These are phyloP conservation scores for Blastosporella zonata DNA, from an alignment of 1,284 basidiomycete genomes.

Conservation along the genomic window DNA sequence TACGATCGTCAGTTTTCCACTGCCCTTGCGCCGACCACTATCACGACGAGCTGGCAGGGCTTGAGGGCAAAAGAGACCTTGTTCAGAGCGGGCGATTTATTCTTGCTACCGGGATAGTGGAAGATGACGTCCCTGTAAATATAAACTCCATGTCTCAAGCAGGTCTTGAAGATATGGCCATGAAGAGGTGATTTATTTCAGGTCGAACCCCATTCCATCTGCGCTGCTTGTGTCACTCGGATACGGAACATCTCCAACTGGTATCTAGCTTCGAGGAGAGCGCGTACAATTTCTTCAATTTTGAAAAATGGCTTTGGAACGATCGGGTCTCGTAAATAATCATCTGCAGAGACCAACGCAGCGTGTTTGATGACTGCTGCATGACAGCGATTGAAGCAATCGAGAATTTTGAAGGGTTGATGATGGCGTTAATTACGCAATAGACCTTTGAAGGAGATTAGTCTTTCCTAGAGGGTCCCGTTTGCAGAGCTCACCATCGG, in stretches of 20 bases:
- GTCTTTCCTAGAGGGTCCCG: neutral
- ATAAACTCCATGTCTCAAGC: constrained; percentile 2
- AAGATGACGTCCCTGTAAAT: constrained; percentile 42
- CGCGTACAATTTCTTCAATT: constrained; percentile 21
- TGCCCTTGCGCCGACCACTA: constrained; percentile 47
- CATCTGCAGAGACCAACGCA: constrained; percentile 22
- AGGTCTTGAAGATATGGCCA: neutral
- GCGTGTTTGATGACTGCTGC: constrained; percentile 25
- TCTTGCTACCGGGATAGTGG: constrained; percentile 42
- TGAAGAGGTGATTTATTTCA: constrained; percentile 25
- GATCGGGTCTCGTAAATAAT: constrained; percentile 22
- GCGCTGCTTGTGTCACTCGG: neutral
- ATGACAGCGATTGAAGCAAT: constrained; percentile 34
- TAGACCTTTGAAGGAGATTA: constrained; percentile 29
- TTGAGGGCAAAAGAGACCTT: constrained; percentile 41
- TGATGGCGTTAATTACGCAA: constrained; percentile 29
- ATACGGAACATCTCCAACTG: constrained; percentile 16
- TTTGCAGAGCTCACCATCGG: constrained; percentile 25
- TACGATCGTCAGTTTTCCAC: constrained; percentile 42
- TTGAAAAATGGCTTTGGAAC: constrained; percentile 21
- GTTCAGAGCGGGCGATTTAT: constrained; percentile 35
- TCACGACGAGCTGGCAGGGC: constrained; percentile 44
- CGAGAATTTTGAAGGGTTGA: constrained; percentile 30
- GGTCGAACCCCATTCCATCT: constrained; percentile 35
- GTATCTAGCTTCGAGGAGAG: constrained; percentile 8